Evolutionary conservation across 371 early-diverging fungal species (phyloP).

Genomic region (Apophysomyces elegans): DNA sequence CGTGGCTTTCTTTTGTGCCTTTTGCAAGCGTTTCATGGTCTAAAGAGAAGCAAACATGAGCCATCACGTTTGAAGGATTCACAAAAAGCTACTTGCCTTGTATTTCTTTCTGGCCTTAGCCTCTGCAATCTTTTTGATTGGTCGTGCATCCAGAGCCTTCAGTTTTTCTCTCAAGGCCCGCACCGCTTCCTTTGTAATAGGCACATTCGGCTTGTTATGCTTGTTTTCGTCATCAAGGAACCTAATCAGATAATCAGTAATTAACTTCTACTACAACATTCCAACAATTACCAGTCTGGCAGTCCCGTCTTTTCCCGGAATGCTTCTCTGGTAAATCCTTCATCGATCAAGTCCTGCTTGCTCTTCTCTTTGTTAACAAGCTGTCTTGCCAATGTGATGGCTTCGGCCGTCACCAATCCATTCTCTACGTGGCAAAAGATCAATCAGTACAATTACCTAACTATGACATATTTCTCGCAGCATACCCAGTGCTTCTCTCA

Average conservation of each 20-base stretch:
- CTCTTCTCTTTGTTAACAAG: slow-evolving; percentile 79
- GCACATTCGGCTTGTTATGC: slow-evolving; percentile 87
- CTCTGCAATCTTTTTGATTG: slow-evolving; percentile 98
- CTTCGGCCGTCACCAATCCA: slow-evolving; percentile 80
- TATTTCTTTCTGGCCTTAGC: slow-evolving; percentile 97
- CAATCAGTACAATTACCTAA: neutral
- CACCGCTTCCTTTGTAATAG: slow-evolving; percentile 96
- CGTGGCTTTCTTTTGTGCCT: slow-evolving; percentile 88
- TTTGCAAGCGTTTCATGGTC: slow-evolving; percentile 72
- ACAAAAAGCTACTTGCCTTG: slow-evolving; percentile 37
- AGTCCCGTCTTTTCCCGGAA: slow-evolving; percentile 85
- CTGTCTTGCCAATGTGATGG: slow-evolving; percentile 87
- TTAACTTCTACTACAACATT: neutral
- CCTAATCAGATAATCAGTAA: slow-evolving; percentile 10
- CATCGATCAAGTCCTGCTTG: slow-evolving; percentile 82
- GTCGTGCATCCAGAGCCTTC: slow-evolving; percentile 90
- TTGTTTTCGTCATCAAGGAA: slow-evolving; percentile 90
- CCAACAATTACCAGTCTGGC: slow-evolving; percentile 74
- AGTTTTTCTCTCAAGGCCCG: slow-evolving; percentile 79
- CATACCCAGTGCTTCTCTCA: slow-evolving; percentile 54
- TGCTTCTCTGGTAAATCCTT: slow-evolving; percentile 88
- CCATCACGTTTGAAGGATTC: slow-evolving; percentile 13
- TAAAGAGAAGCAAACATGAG: neutral
- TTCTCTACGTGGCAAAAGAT: slow-evolving; percentile 32
- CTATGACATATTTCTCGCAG: neutral